Percentiles rank a stretch among this genome's conserved stretches.
phyloP scores from a whole-genome alignment of 1,284 basidiomycete genomes.

The Neonothopanus nambi region DNA sequence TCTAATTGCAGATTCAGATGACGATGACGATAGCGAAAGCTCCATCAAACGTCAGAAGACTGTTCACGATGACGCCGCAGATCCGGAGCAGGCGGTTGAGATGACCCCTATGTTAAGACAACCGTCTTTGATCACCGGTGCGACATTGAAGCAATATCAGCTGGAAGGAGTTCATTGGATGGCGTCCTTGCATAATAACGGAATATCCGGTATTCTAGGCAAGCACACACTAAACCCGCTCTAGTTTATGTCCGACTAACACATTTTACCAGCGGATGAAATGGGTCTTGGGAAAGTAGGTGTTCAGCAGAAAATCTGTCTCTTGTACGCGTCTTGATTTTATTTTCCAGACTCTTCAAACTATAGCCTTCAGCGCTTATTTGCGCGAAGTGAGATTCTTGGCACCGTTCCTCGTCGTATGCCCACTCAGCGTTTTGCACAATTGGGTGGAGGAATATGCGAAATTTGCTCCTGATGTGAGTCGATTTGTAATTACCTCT shows the following conservation, averaged over 20 bases:
- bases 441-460: conserved; percentile 92
- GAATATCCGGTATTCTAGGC: conserved; percentile 92
- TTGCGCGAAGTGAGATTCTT: conserved; percentile 76
- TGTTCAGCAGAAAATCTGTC: not conserved
- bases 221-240: conserved; percentile 24
- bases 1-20: conserved; percentile 24
- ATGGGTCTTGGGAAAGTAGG: conserved; percentile 90
- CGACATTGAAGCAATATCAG: conserved; percentile 87
- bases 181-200: conserved; percentile 90
- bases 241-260: conserved; percentile 5
- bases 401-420: conserved; percentile 87
- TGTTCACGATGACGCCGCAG: conserved; percentile 7
- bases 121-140: conserved; percentile 82
- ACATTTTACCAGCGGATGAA: conserved; percentile 66
- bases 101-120: conserved; percentile 57
- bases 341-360: conserved; percentile 78
- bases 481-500: conserved; percentile 4
- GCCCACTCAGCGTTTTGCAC: conserved; percentile 88
- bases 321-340: conserved; percentile 1
- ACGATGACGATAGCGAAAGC: conserved; percentile 15
- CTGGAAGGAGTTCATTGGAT: conserved; percentile 97
- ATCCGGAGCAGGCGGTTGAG: conserved; percentile 15
- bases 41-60: conserved; percentile 33
- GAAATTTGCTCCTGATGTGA: conserved; percentile 79
- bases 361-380: conserved; percentile 90